phyloP scores from a whole-genome alignment of 2,329 filamentous ascomycete species.

The Pestalotiopsis sp. region DNA sequence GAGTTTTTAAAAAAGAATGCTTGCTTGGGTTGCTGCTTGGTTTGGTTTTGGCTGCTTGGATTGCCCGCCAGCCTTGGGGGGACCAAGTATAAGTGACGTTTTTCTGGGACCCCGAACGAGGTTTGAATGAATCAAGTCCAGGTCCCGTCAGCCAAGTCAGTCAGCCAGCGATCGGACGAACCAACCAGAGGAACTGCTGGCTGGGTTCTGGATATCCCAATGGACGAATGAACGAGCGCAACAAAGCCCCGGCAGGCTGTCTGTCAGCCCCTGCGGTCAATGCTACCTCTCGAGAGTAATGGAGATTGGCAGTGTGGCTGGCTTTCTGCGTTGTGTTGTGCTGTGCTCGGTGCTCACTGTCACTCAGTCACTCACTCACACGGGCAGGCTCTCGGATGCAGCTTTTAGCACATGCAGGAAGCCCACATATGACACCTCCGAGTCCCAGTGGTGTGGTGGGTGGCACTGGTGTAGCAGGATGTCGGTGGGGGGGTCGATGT shows the following conservation, averaged over 20 bases:
- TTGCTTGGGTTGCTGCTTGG: background rate
- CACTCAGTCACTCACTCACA: background rate
- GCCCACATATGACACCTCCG: background rate
- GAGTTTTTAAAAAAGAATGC: background rate
- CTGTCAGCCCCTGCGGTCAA: background rate
- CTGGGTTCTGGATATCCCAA: no score
- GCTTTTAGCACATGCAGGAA: slow-evolving; percentile 1
- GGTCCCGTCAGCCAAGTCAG: no score
- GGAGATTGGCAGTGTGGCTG: slow-evolving; percentile 4
- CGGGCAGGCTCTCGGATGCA: background rate
- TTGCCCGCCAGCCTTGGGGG: background rate
- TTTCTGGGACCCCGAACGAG: background rate
- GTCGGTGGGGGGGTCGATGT: background rate
- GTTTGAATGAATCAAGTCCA: background rate
- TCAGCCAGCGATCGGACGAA: no score
- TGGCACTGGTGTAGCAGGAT: background rate
- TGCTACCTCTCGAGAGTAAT: background rate
- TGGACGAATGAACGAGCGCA: no score
- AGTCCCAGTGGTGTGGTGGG: background rate
- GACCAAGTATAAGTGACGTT: slow-evolving; percentile 3
- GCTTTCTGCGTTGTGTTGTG: background rate
- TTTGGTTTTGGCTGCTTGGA: background rate
- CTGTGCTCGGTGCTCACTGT: background rate
- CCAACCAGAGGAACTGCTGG: no score
- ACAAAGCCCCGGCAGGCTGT: no score